A percentile compares a stretch with the other conserved stretches of the same genome.
phyloP scores from a whole-genome alignment of 495 filamentous ascomycete genomes.

The Tuber brumale region DNA sequence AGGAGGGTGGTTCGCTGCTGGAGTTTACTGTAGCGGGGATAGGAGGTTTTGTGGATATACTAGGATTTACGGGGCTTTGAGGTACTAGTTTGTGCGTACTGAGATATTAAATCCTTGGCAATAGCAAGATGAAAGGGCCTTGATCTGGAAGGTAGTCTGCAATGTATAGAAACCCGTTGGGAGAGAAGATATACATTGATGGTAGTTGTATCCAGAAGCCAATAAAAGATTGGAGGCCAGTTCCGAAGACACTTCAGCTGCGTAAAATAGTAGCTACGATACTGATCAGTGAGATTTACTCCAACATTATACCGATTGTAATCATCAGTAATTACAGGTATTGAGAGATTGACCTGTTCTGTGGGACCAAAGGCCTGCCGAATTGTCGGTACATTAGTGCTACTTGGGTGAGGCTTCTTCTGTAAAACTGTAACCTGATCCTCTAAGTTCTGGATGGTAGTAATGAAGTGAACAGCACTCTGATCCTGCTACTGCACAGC shows the following conservation, averaged over 20 bases:
- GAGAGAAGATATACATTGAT: slow-evolving; percentile 2
- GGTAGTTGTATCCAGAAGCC: slow-evolving; percentile 28
- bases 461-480: slow-evolving; percentile 5
- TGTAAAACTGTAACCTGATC: neutral
- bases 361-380: slow-evolving; percentile 18
- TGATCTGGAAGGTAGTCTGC: neutral
- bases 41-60: neutral
- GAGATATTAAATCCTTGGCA: neutral
- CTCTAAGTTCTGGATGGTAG: slow-evolving; percentile 13
- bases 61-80: neutral
- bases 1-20: neutral
- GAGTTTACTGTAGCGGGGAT: neutral
- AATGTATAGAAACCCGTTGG: neutral
- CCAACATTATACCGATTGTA: slow-evolving; percentile 33
- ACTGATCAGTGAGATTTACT: slow-evolving; percentile 27
- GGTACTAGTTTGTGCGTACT: neutral
- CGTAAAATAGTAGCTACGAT: slow-evolving; percentile 24
- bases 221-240: slow-evolving; percentile 6
- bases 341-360: neutral
- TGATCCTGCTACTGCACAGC: slow-evolving; percentile 21
- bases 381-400: slow-evolving; percentile 18
- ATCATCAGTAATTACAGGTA: slow-evolving; percentile 26
- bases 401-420: slow-evolving; percentile 6
- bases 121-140: neutral
- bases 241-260: slow-evolving; percentile 7